Percentiles rank a stretch among this genome's conserved stretches.
Evolutionary conservation across 163 green algal genomes (phyloP).

Genomic region (Trebouxiophyceae sp.): DNA sequence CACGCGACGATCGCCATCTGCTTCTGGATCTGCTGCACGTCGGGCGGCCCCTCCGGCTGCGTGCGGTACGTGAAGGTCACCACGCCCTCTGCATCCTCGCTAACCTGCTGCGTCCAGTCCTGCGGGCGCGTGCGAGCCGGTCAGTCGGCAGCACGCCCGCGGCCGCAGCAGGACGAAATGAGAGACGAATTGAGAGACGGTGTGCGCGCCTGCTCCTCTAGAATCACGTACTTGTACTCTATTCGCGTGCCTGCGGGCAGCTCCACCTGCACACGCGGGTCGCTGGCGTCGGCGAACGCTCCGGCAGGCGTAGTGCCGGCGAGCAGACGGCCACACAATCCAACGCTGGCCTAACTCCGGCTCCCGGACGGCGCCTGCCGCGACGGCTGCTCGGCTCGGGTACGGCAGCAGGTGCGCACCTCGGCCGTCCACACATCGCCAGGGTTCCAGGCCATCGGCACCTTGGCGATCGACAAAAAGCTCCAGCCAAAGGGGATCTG

Average conservation of each 20-base stretch:
- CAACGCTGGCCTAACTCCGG: too few relatives aligned
- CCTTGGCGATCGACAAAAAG: slow-evolving; percentile 88
- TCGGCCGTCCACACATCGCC: slow-evolving; percentile 82
- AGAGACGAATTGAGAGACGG: neutral
- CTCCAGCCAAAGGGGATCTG: slow-evolving; percentile 86
- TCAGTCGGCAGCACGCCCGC: too few relatives aligned
- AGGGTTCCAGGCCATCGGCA: slow-evolving; percentile 82
- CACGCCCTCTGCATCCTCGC: slow-evolving; percentile 73
- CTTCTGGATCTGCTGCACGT: slow-evolving; percentile 74
- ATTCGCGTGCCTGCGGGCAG: slow-evolving; percentile 67
- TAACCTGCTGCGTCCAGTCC: slow-evolving; percentile 83
- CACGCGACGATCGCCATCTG: slow-evolving; percentile 94
- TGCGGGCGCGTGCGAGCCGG: too few relatives aligned
- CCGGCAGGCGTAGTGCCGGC: too few relatives aligned
- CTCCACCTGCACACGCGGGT: slow-evolving; percentile 64
- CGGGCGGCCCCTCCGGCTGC: slow-evolving; percentile 57
- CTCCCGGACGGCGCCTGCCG: too few relatives aligned
- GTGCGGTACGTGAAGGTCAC: slow-evolving; percentile 73
- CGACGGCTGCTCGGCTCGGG: too few relatives aligned
- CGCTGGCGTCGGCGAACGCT: too few relatives aligned
- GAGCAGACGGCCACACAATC: too few relatives aligned
- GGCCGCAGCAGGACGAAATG: neutral
- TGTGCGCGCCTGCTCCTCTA: slow-evolving; percentile 80
- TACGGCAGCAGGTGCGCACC: too few relatives aligned
- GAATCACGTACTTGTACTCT: slow-evolving; percentile 93